Evolutionary conservation across 2,329 filamentous ascomycete genomes (phyloP).

Genomic region (Aspergillus quadrilineatus): DNA sequence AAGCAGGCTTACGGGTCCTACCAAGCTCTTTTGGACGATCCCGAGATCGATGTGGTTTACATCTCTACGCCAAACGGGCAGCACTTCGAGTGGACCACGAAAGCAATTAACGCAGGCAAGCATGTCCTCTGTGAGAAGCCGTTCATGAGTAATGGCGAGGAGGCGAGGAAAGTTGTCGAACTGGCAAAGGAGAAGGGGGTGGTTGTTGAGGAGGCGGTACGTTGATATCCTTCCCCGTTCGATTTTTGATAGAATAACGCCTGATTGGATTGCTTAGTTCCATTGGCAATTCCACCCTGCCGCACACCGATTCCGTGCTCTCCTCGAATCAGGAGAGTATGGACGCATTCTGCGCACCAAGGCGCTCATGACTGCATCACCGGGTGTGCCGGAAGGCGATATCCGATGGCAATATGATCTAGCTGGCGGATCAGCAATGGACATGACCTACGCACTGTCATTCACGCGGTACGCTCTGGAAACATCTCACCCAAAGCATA

Average conservation of each 20-base stretch:
- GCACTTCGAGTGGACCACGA: slow-evolving; percentile 49
- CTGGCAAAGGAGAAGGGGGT: not conserved
- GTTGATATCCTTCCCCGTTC: not conserved
- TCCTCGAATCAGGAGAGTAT: slow-evolving; percentile 38
- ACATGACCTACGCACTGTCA: slow-evolving; percentile 38
- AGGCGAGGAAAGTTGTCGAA: slow-evolving; percentile 35
- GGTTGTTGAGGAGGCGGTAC: not conserved
- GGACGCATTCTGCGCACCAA: slow-evolving; percentile 35
- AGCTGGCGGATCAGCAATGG: slow-evolving; percentile 43
- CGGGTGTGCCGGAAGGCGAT: slow-evolving; percentile 37
- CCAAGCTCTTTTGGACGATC: slow-evolving; percentile 28
- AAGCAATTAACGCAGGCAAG: slow-evolving; percentile 50
- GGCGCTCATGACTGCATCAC: not conserved
- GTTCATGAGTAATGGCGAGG: slow-evolving; percentile 42
- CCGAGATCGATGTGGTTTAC: slow-evolving; percentile 46
- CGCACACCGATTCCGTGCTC: slow-evolving; percentile 41
- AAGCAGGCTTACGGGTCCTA: slow-evolving; percentile 23
- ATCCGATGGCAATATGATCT: slow-evolving; percentile 48
- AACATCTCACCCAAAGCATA: slow-evolving; percentile 27
- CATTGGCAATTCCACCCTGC: slow-evolving; percentile 52
- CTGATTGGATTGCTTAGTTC: slow-evolving; percentile 23
- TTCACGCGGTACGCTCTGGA: slow-evolving; percentile 35
- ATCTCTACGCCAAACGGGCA: slow-evolving; percentile 44
- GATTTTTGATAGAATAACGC: not conserved
- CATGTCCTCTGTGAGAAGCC: slow-evolving; percentile 58